Evolutionary conservation across 352 stramenopile genomes (phyloP).

Genomic region (Aphanomyces stellatus): DNA sequence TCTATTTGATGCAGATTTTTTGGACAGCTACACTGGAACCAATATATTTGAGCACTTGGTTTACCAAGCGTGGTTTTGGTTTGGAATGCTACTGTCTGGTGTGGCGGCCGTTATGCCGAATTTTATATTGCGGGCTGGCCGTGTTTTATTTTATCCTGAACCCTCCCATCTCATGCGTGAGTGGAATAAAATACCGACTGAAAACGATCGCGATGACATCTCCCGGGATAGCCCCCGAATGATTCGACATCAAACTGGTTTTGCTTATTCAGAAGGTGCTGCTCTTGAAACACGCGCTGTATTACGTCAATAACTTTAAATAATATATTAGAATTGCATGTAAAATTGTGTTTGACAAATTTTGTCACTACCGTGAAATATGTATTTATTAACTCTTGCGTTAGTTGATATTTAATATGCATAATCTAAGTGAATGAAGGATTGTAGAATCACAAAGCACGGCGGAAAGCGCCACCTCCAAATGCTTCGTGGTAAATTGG

Average conservation of each 20-base stretch:
- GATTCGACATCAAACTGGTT: conserved; percentile 77
- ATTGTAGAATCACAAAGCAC: background rate
- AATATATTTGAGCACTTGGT: conserved; percentile 40
- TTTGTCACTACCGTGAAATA: too few species aligned
- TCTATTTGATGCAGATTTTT: conserved; percentile 65
- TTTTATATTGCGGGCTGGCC: conserved; percentile 78
- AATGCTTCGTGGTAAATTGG: conserved; percentile 16
- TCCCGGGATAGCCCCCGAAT: conserved; percentile 32
- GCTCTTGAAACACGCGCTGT: background rate
- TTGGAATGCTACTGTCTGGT: conserved; percentile 54
- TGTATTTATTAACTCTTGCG: too few species aligned
- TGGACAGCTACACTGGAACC: conserved; percentile 38
- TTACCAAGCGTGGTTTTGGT: conserved; percentile 73
- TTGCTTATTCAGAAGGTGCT: conserved; percentile 77
- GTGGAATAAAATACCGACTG: conserved; percentile 46
- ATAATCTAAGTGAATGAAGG: background rate
- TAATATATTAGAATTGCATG: background rate
- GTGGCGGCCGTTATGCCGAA: conserved; percentile 63
- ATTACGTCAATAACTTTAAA: background rate
- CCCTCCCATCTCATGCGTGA: conserved; percentile 85
- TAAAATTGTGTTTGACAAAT: background rate
- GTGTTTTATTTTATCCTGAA: conserved; percentile 83
- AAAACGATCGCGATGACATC: background rate
- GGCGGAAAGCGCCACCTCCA: conserved; percentile 11
- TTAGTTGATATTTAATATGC: background rate